These are phyloP conservation scores for Mycena crocata DNA, from an alignment of 768 basidiomycete genomes.

Conservation along the genomic window DNA sequence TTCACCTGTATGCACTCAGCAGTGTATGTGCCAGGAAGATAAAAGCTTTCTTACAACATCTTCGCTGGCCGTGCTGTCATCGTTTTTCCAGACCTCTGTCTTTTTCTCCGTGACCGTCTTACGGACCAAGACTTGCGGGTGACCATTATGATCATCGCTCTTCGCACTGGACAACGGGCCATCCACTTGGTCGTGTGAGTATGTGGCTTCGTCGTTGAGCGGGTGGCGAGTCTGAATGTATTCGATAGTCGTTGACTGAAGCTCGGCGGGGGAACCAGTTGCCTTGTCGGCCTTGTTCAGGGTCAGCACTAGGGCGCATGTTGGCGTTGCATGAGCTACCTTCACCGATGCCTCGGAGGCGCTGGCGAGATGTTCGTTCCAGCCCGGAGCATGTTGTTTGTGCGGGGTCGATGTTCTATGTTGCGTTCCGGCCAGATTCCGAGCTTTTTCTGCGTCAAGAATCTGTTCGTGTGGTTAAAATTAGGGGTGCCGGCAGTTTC, in stretches of 20 bases:
- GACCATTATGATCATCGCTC: slow-evolving; percentile 39
- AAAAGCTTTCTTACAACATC: slow-evolving; percentile 39
- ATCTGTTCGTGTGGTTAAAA: slow-evolving; percentile 44
- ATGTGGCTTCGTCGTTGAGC: slow-evolving; percentile 53
- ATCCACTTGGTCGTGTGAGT: slow-evolving; percentile 55
- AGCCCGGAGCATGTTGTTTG: slow-evolving; percentile 70
- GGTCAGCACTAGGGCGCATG: background rate
- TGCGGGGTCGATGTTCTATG: slow-evolving; percentile 62
- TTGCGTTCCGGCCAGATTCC: slow-evolving; percentile 58
- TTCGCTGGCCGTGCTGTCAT: slow-evolving; percentile 46
- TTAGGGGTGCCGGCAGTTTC: background rate
- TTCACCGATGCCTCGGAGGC: slow-evolving; percentile 75
- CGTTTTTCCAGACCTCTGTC: slow-evolving; percentile 33
- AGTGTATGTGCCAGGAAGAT: background rate
- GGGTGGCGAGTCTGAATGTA: slow-evolving; percentile 53
- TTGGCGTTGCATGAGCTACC: slow-evolving; percentile 44
- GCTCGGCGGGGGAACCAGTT: slow-evolving; percentile 40
- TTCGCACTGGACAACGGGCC: slow-evolving; percentile 56
- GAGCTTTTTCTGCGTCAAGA: slow-evolving; percentile 64
- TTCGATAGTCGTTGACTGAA: slow-evolving; percentile 57
- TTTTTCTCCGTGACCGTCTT: slow-evolving; percentile 40
- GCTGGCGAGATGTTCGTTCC: slow-evolving; percentile 76
- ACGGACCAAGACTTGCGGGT: slow-evolving; percentile 39
- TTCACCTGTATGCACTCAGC: slow-evolving; percentile 38
- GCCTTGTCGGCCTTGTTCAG: slow-evolving; percentile 56